These are phyloP conservation scores for Phytomonas sp. DNA, from an alignment of 208 protist genomes.

Conservation along the genomic window DNA sequence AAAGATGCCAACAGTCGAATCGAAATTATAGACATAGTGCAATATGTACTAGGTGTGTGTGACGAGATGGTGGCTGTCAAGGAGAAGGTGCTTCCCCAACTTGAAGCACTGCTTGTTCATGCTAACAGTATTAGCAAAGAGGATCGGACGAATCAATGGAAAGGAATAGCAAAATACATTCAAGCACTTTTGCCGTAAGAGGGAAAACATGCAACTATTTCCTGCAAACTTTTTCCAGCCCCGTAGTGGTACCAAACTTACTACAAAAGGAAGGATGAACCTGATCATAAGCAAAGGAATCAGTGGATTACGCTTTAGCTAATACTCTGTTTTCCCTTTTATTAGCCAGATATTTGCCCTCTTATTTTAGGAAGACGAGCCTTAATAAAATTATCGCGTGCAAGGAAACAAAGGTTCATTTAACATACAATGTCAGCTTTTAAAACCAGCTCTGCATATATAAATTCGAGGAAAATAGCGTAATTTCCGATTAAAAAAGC, in stretches of 20 bases:
- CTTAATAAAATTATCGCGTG: neutral
- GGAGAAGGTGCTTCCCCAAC: slow-evolving; percentile 23
- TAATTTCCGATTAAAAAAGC: neutral
- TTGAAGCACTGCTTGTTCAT: slow-evolving; percentile 17
- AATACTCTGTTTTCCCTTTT: neutral
- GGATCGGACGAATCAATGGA: neutral
- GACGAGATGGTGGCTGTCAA: slow-evolving; percentile 38
- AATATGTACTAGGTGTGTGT: slow-evolving; percentile 40
- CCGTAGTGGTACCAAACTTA: neutral
- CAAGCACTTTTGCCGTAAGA: slow-evolving; percentile 14
- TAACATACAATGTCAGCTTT: neutral
- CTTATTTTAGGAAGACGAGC: neutral
- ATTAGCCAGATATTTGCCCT: neutral
- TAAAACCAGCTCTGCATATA: neutral
- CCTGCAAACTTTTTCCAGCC: neutral
- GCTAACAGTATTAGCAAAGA: neutral
- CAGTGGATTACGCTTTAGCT: neutral
- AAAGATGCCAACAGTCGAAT: neutral
- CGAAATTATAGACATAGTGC: neutral
- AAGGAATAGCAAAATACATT: slow-evolving; percentile 32
- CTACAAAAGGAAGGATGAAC: neutral
- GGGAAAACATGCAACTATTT: neutral
- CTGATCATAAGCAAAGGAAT: neutral
- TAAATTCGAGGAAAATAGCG: neutral
- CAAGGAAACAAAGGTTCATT: neutral